Evolutionary conservation across 2,329 filamentous ascomycete species (phyloP).

Genomic region (Cladosporium cucumerinum): DNA sequence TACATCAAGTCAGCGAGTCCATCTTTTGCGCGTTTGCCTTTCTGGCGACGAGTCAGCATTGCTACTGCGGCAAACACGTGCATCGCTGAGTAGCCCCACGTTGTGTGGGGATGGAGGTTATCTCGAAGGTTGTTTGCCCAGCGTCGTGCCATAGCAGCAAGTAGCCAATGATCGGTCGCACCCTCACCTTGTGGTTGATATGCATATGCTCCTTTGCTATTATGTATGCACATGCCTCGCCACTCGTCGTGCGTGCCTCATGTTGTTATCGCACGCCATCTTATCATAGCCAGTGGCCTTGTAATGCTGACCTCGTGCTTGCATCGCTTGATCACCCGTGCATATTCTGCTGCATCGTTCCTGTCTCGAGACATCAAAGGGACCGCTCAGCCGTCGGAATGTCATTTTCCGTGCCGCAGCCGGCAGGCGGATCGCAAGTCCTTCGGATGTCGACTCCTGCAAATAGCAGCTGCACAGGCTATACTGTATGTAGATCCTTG

Average conservation of each 20-base stretch:
- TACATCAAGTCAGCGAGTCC: not conserved
- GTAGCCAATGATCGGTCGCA: slow-evolving; percentile 8
- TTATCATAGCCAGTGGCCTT: not conserved
- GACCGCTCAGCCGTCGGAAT: not conserved
- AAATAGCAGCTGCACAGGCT: not conserved
- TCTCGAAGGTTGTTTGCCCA: not conserved
- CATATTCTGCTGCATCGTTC: not conserved
- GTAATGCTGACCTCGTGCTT: not conserved
- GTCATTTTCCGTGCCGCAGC: slow-evolving; percentile 1
- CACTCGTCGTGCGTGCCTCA: not conserved
- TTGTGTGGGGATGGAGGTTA: not conserved
- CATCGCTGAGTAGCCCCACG: slow-evolving; percentile 6
- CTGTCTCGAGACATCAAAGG: not conserved
- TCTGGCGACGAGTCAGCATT: not conserved
- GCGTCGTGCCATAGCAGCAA: not conserved
- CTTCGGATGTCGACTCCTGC: slow-evolving; percentile 4
- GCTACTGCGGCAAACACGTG: not conserved
- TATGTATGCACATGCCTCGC: not conserved
- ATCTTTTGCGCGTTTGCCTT: not conserved
- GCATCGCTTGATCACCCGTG: not conserved
- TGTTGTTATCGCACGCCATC: not conserved
- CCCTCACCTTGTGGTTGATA: not conserved
- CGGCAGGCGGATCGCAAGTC: slow-evolving; percentile 7
- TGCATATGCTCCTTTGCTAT: not conserved
- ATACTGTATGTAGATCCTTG: not conserved